A percentile compares a stretch with the other conserved stretches of the same genome.
These are phyloP conservation scores for Thermothielavioides terrestris DNA, from an alignment of 495 filamentous ascomycete species.

Conservation along the genomic window DNA sequence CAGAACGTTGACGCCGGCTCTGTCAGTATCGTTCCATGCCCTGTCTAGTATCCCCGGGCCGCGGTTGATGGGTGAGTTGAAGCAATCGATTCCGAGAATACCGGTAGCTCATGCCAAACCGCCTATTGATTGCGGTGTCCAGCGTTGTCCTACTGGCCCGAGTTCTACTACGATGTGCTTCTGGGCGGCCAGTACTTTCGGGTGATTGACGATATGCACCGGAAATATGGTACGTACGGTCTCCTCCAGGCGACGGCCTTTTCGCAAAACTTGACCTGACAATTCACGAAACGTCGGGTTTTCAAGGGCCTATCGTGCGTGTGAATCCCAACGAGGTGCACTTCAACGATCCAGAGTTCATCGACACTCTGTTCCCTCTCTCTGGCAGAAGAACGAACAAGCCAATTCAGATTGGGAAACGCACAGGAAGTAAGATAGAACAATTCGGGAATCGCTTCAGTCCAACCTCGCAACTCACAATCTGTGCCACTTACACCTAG, in stretches of 20 bases:
- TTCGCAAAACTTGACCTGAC: no score
- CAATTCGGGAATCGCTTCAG: background rate
- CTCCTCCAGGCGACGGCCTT: no score
- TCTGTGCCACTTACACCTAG: background rate
- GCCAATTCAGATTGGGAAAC: background rate
- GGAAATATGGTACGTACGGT: slow-evolving; percentile 6
- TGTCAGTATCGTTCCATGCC: no score
- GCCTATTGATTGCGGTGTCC: no score
- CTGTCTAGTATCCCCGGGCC: no score
- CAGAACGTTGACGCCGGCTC: no score
- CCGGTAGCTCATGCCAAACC: no score
- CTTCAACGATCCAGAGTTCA: slow-evolving; percentile 4
- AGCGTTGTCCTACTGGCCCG: slow-evolving; percentile 2
- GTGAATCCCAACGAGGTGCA: slow-evolving; percentile 10
- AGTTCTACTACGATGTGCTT: slow-evolving; percentile 4
- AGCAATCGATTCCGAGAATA: no score
- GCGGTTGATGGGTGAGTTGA: no score
- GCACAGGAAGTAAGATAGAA: background rate
- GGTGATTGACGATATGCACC: slow-evolving; percentile 6
- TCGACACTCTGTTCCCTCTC: background rate
- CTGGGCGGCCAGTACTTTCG: slow-evolving; percentile 1
- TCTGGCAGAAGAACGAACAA: slow-evolving; percentile 2
- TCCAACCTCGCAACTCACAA: background rate
- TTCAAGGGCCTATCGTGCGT: slow-evolving; percentile 6
- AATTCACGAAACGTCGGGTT: background rate